Conservation (phyloP, 1,284 basidiomycete species). For the Cryptococcus sp. region DNA sequence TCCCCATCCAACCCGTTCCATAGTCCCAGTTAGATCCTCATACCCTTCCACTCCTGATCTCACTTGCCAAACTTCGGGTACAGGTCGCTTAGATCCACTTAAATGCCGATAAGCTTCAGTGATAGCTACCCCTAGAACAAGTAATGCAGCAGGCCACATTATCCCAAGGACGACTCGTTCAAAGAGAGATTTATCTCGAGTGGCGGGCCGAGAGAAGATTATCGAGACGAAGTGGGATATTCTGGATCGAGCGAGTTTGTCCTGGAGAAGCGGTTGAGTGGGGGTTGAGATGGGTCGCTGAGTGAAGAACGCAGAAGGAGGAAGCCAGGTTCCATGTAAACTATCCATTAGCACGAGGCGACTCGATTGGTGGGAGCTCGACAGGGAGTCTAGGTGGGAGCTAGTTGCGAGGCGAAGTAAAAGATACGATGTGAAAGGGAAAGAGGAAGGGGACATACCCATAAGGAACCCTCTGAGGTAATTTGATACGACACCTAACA, state of each 20-base stretch:
- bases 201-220: conserved; percentile 23
- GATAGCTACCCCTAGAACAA: conserved; percentile 18
- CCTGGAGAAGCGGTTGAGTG: conserved; percentile 25
- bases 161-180: conserved; percentile 23
- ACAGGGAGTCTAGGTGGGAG: no score
- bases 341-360: conserved; percentile 11
- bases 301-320: conserved; percentile 13
- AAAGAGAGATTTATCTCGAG: conserved; percentile 16
- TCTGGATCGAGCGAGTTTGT: conserved; percentile 29
- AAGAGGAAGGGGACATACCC: conserved; percentile 21
- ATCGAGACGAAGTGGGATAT: conserved; percentile 32
- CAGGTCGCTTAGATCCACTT: no score
- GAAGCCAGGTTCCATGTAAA: conserved; percentile 36
- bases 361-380: no score
- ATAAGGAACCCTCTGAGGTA: conserved; percentile 49
- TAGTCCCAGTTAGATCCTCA: no score
- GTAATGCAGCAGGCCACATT: conserved; percentile 24
- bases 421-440: not conserved
- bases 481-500: conserved; percentile 47
- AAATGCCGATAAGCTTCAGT: conserved; percentile 3
- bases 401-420: no score
- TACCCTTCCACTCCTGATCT: no score
- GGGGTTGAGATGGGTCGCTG: conserved; percentile 18
- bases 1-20: no score
- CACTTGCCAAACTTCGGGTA: no score